phyloP scores from a whole-genome alignment of 2,329 filamentous ascomycete species.

The Incumbomyces delicatus region DNA sequence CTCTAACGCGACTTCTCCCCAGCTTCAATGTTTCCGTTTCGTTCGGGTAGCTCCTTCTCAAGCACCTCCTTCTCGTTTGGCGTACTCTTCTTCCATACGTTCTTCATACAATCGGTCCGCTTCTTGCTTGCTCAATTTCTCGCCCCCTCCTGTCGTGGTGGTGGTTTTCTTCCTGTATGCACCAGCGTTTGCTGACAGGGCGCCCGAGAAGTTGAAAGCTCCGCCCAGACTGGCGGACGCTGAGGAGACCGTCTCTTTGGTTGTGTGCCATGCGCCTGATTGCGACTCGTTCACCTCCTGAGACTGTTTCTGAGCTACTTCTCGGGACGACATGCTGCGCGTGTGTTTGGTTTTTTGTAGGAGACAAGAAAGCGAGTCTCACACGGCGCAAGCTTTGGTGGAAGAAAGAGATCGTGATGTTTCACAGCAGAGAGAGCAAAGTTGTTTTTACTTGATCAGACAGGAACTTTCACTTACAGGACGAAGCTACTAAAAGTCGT shows the following conservation, averaged over 20 bases:
- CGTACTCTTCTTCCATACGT: conserved; percentile 39
- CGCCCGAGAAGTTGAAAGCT: conserved; percentile 15
- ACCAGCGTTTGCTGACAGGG: conserved; percentile 12
- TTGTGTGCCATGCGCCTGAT: conserved; percentile 9
- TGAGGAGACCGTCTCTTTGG: conserved; percentile 16
- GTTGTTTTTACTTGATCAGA: no score
- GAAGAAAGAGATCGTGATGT: no score
- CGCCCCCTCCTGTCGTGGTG: conserved; percentile 11
- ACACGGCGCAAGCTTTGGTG: background rate
- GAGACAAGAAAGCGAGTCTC: background rate
- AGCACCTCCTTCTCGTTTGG: conserved; percentile 35
- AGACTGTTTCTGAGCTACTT: conserved; percentile 4
- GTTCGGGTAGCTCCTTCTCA: conserved; percentile 11
- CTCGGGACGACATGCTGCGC: conserved; percentile 1
- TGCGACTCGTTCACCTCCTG: background rate
- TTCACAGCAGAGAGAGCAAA: no score
- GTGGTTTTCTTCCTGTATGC: conserved; percentile 19
- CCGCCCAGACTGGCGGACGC: conserved; percentile 14
- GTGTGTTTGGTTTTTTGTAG: background rate
- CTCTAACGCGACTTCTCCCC: background rate
- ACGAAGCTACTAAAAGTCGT: no score
- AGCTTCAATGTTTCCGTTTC: background rate
- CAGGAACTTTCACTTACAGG: no score
- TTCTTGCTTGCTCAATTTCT: conserved; percentile 26
- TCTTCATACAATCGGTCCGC: conserved; percentile 36